Percentiles rank a stretch among this genome's conserved stretches.
Evolutionary conservation across 2,329 filamentous ascomycete genomes (phyloP).

Genomic region (Apiospora marii): DNA sequence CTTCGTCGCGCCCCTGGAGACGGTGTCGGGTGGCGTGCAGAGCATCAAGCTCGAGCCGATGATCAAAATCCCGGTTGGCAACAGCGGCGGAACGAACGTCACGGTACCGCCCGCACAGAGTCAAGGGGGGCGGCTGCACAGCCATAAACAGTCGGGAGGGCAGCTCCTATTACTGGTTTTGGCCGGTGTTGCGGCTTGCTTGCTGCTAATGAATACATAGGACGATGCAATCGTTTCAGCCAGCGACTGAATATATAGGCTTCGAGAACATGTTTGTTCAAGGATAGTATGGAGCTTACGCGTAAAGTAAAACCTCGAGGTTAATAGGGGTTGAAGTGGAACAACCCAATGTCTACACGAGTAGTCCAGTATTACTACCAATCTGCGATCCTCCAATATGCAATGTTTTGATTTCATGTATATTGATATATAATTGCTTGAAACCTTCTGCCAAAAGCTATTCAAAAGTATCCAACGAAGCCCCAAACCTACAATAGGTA

Average conservation of each 20-base stretch:
- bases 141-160: background rate
- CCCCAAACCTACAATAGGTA: background rate
- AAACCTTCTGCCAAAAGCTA: background rate
- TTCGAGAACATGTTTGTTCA: too few species aligned
- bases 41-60: conserved; percentile 13
- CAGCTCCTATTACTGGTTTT: background rate
- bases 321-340: too few species aligned
- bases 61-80: background rate
- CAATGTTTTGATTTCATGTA: background rate
- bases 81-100: background rate
- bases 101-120: background rate
- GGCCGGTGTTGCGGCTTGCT: background rate
- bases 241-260: background rate
- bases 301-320: too few species aligned
- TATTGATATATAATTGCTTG: too few species aligned
- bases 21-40: conserved; percentile 28
- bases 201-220: background rate
- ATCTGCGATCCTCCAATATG: background rate
- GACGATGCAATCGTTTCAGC: background rate
- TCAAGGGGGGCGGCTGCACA: background rate
- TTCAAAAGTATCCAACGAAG: background rate
- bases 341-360: too few species aligned
- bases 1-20: conserved; percentile 58
- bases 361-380: too few species aligned
- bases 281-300: too few species aligned